Percentiles rank a stretch among this genome's conserved stretches.
These are phyloP conservation scores for Backusella psychrophila DNA, from an alignment of 192 early-diverging fungal genomes.

Conservation along the genomic window DNA sequence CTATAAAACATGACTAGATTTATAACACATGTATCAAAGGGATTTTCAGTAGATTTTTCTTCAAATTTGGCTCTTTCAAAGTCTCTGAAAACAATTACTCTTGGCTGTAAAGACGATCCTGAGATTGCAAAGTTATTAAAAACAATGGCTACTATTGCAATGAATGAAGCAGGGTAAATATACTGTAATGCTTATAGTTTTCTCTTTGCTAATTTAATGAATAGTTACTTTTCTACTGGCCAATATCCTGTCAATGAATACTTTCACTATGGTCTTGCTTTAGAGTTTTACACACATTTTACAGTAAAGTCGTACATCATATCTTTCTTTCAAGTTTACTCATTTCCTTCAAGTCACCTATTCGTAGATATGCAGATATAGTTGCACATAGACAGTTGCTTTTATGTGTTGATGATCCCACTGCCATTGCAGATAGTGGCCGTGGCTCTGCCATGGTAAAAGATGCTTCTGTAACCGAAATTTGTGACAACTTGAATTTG, in stretches of 20 bases:
- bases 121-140: conserved; percentile 61
- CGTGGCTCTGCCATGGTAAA: conserved; percentile 29
- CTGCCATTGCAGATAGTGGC: not conserved
- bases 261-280: conserved; percentile 73
- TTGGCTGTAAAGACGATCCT: conserved; percentile 42
- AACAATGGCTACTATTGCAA: conserved; percentile 74
- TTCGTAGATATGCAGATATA: conserved; percentile 81
- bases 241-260: conserved; percentile 42
- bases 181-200: not conserved
- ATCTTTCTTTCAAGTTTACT: not conserved
- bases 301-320: conserved; percentile 43
- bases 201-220: not conserved
- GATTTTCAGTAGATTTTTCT: conserved; percentile 60
- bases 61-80: conserved; percentile 61
- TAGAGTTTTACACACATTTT: conserved; percentile 80
- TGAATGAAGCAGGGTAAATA: conserved; percentile 62
- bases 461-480: conserved; percentile 38
- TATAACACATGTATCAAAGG: conserved; percentile 24
- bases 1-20: not conserved
- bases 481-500: conserved; percentile 60
- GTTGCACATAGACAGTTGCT: conserved; percentile 73
- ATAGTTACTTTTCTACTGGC: conserved; percentile 65
- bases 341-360: conserved; percentile 49
- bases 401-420: conserved; percentile 33
- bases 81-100: conserved; percentile 51